Percentiles rank a stretch among this genome's conserved stretches.
These are phyloP conservation scores for Penicillium cataractarum DNA, from an alignment of 495 filamentous ascomycete species.

Conservation along the genomic window DNA sequence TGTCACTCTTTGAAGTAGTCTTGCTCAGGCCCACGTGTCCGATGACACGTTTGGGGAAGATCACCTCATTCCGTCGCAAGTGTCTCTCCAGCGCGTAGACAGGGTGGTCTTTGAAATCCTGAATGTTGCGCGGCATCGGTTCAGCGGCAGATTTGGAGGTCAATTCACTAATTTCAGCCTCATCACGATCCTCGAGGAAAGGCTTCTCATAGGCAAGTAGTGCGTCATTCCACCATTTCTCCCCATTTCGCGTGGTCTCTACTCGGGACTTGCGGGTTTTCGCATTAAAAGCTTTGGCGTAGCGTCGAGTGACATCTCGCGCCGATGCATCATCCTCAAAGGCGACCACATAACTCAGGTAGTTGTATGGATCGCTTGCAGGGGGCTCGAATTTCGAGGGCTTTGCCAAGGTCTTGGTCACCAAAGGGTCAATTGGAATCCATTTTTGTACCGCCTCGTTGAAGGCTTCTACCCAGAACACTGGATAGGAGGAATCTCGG, in stretches of 20 bases:
- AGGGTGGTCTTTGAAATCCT: constrained; percentile 93
- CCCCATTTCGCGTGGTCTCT: constrained; percentile 66
- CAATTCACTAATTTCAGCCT: constrained; percentile 80
- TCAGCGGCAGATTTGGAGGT: constrained; percentile 70
- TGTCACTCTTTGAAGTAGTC: constrained; percentile 54
- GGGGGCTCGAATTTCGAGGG: constrained; percentile 82
- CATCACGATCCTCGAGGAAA: constrained; percentile 66
- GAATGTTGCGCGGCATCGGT: constrained; percentile 85
- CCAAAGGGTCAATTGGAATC: constrained; percentile 84
- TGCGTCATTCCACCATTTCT: constrained; percentile 71
- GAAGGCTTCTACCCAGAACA: constrained; percentile 94
- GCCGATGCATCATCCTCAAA: constrained; percentile 79
- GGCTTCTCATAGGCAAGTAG: constrained; percentile 63
- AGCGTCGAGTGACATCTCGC: constrained; percentile 80
- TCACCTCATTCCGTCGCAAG: constrained; percentile 79
- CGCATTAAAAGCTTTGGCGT: constrained; percentile 80
- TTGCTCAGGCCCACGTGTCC: constrained; percentile 78
- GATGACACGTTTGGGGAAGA: constrained; percentile 69
- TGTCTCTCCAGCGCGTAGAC: constrained; percentile 87
- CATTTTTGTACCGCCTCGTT: constrained; percentile 85
- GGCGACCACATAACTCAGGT: constrained; percentile 79
- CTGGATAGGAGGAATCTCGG: constrained; percentile 65
- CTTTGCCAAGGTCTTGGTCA: constrained; percentile 75
- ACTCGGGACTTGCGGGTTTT: constrained; percentile 81
- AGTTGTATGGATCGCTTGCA: constrained; percentile 68